phyloP scores from a whole-genome alignment of 148 eudicot genomes.

The Silene uniflora region DNA sequence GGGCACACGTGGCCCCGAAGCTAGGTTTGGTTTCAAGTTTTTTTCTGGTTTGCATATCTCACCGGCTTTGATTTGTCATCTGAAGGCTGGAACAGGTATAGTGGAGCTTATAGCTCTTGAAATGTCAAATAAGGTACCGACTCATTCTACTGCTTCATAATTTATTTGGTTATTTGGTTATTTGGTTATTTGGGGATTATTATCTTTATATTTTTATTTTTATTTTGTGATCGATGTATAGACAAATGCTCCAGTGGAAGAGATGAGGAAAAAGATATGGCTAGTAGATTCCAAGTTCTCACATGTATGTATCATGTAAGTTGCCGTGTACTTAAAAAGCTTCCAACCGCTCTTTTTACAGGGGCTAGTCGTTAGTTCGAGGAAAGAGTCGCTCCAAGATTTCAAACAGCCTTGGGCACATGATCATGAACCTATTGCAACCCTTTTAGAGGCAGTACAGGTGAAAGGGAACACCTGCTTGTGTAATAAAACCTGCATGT shows the following conservation, averaged over 20 bases:
- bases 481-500: neutral
- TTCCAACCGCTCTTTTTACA: constrained; percentile 21
- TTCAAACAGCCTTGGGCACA: constrained; percentile 93
- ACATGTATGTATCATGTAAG: neutral
- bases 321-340: neutral
- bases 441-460: constrained; percentile 71
- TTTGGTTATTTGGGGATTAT: neutral
- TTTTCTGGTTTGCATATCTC: too few species aligned
- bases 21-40: too few species aligned
- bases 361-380: constrained; percentile 77
- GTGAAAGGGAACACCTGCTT: constrained; percentile 31
- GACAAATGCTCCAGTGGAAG: constrained; percentile 64
- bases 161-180: neutral
- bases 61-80: constrained; percentile 18
- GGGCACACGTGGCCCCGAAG: too few species aligned
- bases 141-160: neutral
- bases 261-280: constrained; percentile 83
- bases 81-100: constrained; percentile 94
- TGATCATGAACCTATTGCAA: constrained; percentile 62
- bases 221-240: constrained; percentile 21
- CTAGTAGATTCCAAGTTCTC: constrained; percentile 73
- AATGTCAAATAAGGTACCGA: constrained; percentile 65
- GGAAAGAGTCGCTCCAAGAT: constrained; percentile 73
- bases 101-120: constrained; percentile 93
- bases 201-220: neutral